These are phyloP conservation scores for Lepidopterella palustris DNA, from an alignment of 495 filamentous ascomycete species.

Conservation along the genomic window DNA sequence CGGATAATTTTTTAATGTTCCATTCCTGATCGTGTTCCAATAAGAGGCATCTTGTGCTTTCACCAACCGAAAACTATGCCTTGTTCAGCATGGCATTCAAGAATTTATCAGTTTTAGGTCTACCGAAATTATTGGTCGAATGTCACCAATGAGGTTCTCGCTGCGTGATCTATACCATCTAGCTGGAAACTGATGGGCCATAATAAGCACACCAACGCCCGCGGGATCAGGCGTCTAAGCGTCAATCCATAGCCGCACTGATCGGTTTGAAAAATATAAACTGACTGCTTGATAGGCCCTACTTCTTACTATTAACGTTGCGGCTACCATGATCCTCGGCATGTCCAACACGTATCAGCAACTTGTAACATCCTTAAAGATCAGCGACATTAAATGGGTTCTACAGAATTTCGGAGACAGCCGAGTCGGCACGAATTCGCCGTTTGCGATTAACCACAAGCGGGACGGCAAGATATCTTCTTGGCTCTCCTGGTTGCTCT, in stretches of 20 bases:
- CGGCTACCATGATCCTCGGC: conserved; percentile 22
- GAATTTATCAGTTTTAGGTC: no score
- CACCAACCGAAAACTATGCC: no score
- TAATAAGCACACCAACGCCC: no score
- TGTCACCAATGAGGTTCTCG: no score
- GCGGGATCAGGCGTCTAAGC: no score
- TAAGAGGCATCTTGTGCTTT: no score
- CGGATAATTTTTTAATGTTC: neutral
- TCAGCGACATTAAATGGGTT: conserved; percentile 17
- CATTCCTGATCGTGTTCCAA: neutral
- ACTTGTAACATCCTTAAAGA: conserved; percentile 20
- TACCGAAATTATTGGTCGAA: no score
- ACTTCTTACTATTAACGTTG: conserved; percentile 1
- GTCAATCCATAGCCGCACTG: no score
- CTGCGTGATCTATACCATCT: no score
- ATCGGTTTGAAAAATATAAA: neutral
- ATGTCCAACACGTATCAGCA: conserved; percentile 28
- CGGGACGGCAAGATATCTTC: conserved; percentile 10
- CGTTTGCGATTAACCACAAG: conserved; percentile 23
- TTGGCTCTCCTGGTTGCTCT: conserved; percentile 20
- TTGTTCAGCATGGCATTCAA: no score
- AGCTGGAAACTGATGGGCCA: no score
- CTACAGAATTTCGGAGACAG: conserved; percentile 21
- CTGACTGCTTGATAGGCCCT: neutral
- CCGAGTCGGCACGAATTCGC: conserved; percentile 22